These are phyloP conservation scores for Colletotrichum agaves DNA, from an alignment of 2,329 filamentous ascomycete genomes.

Conservation along the genomic window DNA sequence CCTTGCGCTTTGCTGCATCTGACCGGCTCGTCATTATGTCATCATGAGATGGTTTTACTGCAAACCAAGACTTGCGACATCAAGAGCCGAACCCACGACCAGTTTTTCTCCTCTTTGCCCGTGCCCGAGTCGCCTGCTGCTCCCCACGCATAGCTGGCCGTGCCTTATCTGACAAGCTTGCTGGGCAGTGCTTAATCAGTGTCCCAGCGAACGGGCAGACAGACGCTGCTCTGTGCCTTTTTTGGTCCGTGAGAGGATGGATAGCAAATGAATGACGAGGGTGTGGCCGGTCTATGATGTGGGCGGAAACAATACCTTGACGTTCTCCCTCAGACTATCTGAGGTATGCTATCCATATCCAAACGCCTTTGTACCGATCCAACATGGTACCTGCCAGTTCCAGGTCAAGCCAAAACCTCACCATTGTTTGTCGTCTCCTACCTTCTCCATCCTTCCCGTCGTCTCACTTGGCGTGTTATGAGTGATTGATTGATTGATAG, in stretches of 20 bases:
- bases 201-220: conserved; percentile 9
- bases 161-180: conserved; percentile 29
- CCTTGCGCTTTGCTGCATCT: conserved; percentile 9
- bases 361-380: too few relatives aligned
- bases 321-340: too few relatives aligned
- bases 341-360: too few relatives aligned
- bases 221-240: background rate
- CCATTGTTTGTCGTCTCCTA: too few relatives aligned
- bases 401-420: too few relatives aligned
- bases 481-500: too few relatives aligned
- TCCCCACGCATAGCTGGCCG: conserved; percentile 15
- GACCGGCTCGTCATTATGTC: conserved; percentile 26
- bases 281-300: too few relatives aligned
- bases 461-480: too few relatives aligned
- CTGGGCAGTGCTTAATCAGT: conserved; percentile 22
- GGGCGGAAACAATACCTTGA: too few relatives aligned
- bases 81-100: background rate
- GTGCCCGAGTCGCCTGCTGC: conserved; percentile 20
- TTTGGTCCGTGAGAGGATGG: background rate
- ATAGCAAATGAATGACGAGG: background rate
- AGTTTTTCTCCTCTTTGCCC: background rate
- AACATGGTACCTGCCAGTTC: too few relatives aligned
- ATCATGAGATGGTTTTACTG: conserved; percentile 12
- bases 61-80: background rate
- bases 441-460: background rate